These are phyloP conservation scores for Microsporum audouinii DNA, from an alignment of 2,329 filamentous ascomycete species.

Conservation along the genomic window DNA sequence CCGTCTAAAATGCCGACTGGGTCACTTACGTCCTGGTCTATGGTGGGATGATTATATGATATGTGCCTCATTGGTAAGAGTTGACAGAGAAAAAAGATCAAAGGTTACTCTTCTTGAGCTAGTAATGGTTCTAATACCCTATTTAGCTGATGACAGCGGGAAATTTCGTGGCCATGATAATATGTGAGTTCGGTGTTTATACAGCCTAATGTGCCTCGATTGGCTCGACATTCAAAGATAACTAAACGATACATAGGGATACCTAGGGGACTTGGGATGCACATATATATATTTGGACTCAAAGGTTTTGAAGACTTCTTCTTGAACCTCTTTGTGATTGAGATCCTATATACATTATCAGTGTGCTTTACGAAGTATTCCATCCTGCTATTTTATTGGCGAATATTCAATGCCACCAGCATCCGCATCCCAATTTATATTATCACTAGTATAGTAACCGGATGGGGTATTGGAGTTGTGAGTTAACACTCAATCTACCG, in stretches of 20 bases:
- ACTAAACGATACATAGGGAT: neutral
- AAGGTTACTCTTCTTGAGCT: neutral
- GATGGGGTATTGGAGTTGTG: constrained; percentile 6
- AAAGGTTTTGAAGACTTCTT: constrained; percentile 2
- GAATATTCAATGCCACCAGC: constrained; percentile 1
- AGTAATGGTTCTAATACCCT: neutral
- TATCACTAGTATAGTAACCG: neutral
- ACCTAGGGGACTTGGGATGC: constrained; percentile 3
- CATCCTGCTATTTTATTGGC: constrained; percentile 3
- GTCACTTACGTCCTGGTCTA: neutral
- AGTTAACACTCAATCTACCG: neutral
- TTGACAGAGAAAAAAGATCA: neutral
- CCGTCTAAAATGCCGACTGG: neutral
- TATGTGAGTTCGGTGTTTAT: neutral
- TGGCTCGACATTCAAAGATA: neutral
- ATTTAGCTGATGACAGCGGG: neutral
- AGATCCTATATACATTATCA: constrained; percentile 6
- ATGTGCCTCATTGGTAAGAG: neutral
- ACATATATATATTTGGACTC: neutral
- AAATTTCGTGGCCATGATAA: constrained; percentile 5
- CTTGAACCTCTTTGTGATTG: constrained; percentile 2
- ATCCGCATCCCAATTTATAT: constrained; percentile 3
- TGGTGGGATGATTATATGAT: constrained; percentile 5
- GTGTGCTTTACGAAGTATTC: constrained; percentile 4
- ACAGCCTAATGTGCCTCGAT: neutral